phyloP scores from a whole-genome alignment of 2,329 filamentous ascomycete species.

The Claviceps sp. region DNA sequence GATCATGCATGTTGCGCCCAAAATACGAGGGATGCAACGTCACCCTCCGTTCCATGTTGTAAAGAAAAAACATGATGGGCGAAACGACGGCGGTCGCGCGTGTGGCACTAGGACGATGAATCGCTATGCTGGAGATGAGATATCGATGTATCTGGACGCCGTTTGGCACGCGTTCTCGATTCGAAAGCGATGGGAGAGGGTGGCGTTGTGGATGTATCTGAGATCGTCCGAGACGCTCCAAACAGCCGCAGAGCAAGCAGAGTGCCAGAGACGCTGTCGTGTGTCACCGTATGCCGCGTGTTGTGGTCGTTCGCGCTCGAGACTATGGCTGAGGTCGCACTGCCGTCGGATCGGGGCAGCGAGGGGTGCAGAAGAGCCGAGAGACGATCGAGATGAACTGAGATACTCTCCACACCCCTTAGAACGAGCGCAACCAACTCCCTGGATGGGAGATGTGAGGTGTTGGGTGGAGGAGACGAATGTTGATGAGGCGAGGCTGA shows the following conservation, averaged over 20 bases:
- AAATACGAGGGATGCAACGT: slow-evolving; percentile 96
- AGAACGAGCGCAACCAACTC: slow-evolving; percentile 8
- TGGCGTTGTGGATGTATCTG: neutral
- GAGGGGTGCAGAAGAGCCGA: slow-evolving; percentile 6
- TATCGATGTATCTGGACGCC: neutral
- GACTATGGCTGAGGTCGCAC: neutral
- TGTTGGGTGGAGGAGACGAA: slow-evolving; percentile 1
- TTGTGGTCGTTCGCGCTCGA: neutral
- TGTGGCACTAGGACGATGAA: neutral
- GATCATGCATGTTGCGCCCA: slow-evolving; percentile 80
- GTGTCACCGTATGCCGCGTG: no score
- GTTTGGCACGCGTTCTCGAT: neutral
- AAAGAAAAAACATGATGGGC: slow-evolving; percentile 84
- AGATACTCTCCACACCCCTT: slow-evolving; percentile 9
- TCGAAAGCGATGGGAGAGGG: neutral
- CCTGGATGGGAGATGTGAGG: slow-evolving; percentile 6
- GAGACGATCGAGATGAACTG: slow-evolving; percentile 3
- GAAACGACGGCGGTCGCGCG: neutral
- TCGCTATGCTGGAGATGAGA: neutral
- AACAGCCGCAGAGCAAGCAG: no score
- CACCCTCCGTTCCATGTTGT: slow-evolving; percentile 89
- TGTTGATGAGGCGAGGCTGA: slow-evolving; percentile 4
- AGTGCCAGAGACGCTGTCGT: no score
- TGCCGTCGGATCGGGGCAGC: slow-evolving; percentile 1
- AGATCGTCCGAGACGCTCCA: no score